Evolutionary conservation across 768 basidiomycete species (phyloP).

Genomic region (Leccinum imitatum): DNA sequence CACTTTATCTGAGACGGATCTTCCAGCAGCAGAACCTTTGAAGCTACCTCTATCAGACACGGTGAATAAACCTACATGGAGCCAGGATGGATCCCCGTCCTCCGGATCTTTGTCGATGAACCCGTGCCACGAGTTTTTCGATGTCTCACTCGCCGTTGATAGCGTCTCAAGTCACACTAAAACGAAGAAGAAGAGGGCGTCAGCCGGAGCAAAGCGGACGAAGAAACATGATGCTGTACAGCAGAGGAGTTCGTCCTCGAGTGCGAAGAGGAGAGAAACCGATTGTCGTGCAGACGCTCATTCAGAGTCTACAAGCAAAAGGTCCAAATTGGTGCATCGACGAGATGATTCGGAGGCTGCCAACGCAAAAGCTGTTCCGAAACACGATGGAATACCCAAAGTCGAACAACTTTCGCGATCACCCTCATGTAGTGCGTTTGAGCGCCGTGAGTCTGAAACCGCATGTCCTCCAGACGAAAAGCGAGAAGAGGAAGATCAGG

Average conservation of each 20-base stretch:
- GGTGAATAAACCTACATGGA: conserved; percentile 15
- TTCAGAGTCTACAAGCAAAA: conserved; percentile 24
- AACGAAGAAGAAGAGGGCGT: conserved; percentile 13
- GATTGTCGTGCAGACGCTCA: conserved; percentile 1
- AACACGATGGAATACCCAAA: conserved; percentile 1
- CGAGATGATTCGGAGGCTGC: conserved; percentile 1
- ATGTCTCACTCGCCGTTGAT: background rate
- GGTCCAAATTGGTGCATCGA: conserved; percentile 11
- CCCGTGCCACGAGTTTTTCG: background rate
- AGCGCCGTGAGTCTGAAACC: conserved; percentile 1
- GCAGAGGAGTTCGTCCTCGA: background rate
- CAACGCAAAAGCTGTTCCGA: background rate
- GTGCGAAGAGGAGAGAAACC: background rate
- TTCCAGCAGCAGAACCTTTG: conserved; percentile 18
- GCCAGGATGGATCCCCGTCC: background rate
- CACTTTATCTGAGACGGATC: conserved; percentile 22
- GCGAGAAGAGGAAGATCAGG: background rate
- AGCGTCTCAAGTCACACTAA: background rate
- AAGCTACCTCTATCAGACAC: conserved; percentile 24
- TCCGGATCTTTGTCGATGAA: conserved; percentile 4
- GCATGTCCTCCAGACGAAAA: conserved; percentile 4
- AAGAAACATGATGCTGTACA: conserved; percentile 9
- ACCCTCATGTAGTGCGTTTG: conserved; percentile 4
- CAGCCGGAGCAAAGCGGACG: background rate
- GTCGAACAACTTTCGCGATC: conserved; percentile 10